Evolutionary conservation across 768 basidiomycete genomes (phyloP), one percentile per base, ranked within the genome.

Genomic region (Pleurotus platypus): DNA sequence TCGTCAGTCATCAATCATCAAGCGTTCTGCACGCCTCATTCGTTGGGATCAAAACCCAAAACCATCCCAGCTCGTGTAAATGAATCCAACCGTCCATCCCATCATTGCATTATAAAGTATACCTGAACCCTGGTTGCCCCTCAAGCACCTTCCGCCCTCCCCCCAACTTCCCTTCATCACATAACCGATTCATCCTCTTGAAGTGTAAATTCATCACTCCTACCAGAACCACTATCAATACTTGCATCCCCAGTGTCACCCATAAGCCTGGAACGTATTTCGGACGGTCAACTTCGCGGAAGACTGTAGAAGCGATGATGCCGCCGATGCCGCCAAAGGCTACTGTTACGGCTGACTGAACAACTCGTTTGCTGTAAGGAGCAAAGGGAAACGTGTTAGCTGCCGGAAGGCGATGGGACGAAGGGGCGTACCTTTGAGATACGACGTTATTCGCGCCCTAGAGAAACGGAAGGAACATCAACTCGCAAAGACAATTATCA

Each of bases 261-360:
- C 69, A 70, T 27, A 80, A 68, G 42, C 78, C 78, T 56, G 78
- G 78, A 54, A 75, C 65, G 61, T 78, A 79, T 24, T 70, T 70
- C 56, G 78, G 79, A 15, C 66, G 66, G 60, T 79, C 78, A 62
- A 73, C 60, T 13, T 72, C 65, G 24, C 78, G 71, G 66, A 71
- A 79, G 11, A 73, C 68, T 12, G 74, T 75, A 26, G 72, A 75
- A 13, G 76, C 77, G 13, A 78, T 62, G 47, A 79, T 73, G 8
- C 77, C 78, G 6, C 77, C 77, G 30, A 79, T 60, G 5, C 74
- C 74, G 12, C 74, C 77, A 56, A 78, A 66, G 8, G 72, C 70
- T 16, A 78, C 70, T 7, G 72, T 76, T 43, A 79, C 49, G 2
- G 77, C 77, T 45, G 71, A 74, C 55, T 69, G 67, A 18, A 74